phyloP scores from a whole-genome alignment of 164 flowering plant genomes.

The Vitis rupestris region DNA sequence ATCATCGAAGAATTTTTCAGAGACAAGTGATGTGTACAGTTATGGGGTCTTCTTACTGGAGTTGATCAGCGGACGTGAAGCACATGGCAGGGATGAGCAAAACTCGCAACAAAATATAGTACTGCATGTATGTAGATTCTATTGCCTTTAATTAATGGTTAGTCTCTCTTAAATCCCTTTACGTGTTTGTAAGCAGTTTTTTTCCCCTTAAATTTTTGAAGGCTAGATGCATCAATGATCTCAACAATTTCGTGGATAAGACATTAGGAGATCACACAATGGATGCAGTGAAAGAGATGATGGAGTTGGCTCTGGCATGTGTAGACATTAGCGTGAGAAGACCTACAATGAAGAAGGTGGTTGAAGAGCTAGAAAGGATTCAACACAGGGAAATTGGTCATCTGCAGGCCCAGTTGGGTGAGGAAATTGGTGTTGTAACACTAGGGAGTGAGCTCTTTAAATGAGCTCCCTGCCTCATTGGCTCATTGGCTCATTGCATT shows the following conservation, averaged over 20 bases:
- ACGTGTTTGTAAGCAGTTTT: neutral
- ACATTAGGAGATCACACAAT: slow-evolving; percentile 18
- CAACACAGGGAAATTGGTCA: slow-evolving; percentile 26
- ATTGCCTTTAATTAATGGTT: neutral
- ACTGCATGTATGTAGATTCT: slow-evolving; percentile 20
- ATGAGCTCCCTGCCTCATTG: slow-evolving; percentile 12
- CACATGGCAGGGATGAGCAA: slow-evolving; percentile 17
- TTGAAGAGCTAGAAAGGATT: slow-evolving; percentile 33
- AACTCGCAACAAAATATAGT: slow-evolving; percentile 24
- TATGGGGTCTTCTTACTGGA: slow-evolving; percentile 52
- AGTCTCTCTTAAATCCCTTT: neutral
- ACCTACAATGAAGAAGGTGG: slow-evolving; percentile 35
- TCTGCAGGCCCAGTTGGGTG: slow-evolving; percentile 17
- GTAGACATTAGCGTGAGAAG: slow-evolving; percentile 22
- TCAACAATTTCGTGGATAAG: slow-evolving; percentile 26
- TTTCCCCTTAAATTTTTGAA: slow-evolving; percentile 2
- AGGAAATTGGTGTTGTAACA: slow-evolving; percentile 33
- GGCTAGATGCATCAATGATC: slow-evolving; percentile 21
- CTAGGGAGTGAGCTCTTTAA: slow-evolving; percentile 57
- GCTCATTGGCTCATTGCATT: no score
- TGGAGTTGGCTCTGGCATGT: slow-evolving; percentile 41
- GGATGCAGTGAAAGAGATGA: slow-evolving; percentile 17
- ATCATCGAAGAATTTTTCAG: slow-evolving; percentile 18
- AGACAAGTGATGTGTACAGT: slow-evolving; percentile 42
- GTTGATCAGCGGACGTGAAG: slow-evolving; percentile 38